These are phyloP conservation scores for Colletotrichum echinochloae DNA, from an alignment of 2,329 filamentous ascomycete species.

Conservation along the genomic window DNA sequence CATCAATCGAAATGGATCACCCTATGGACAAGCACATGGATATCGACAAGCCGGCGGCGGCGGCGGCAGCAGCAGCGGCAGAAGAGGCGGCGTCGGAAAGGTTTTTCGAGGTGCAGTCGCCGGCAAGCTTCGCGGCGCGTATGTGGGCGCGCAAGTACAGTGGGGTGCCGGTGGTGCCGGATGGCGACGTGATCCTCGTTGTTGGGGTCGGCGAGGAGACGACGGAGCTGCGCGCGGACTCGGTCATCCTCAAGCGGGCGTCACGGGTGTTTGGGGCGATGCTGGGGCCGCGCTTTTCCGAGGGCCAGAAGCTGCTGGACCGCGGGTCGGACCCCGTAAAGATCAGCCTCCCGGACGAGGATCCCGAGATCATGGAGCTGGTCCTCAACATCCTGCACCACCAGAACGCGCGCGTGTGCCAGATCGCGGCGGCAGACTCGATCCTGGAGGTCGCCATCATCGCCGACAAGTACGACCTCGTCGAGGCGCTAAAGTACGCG, in stretches of 20 bases:
- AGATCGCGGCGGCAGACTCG: conserved; percentile 44
- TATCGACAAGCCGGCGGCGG: conserved; percentile 31
- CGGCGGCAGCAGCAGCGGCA: conserved; percentile 15
- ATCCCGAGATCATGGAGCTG: conserved; percentile 47
- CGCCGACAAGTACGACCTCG: conserved; percentile 46
- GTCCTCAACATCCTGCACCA: conserved; percentile 50
- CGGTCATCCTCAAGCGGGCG: conserved; percentile 44
- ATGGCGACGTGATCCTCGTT: conserved; percentile 43
- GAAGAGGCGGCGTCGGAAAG: conserved; percentile 18
- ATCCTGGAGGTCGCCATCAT: conserved; percentile 47
- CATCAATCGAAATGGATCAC: conserved; percentile 27
- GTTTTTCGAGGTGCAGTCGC: conserved; percentile 38
- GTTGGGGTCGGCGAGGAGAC: conserved; percentile 41
- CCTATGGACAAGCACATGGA: conserved; percentile 26
- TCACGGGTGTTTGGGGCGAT: conserved; percentile 47
- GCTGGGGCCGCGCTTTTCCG: conserved; percentile 43
- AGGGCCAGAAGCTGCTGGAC: conserved; percentile 42
- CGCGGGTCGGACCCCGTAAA: conserved; percentile 40
- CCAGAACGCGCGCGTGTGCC: conserved; percentile 45
- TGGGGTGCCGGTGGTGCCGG: conserved; percentile 36
- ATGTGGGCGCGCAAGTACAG: conserved; percentile 37
- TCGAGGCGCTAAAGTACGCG: conserved; percentile 35
- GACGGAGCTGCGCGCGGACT: conserved; percentile 40
- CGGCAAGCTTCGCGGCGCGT: conserved; percentile 38
- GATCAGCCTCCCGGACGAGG: conserved; percentile 48